Evolutionary conservation across 1,284 basidiomycete genomes (phyloP).

Genomic region (Heterobasidion irregulare): DNA sequence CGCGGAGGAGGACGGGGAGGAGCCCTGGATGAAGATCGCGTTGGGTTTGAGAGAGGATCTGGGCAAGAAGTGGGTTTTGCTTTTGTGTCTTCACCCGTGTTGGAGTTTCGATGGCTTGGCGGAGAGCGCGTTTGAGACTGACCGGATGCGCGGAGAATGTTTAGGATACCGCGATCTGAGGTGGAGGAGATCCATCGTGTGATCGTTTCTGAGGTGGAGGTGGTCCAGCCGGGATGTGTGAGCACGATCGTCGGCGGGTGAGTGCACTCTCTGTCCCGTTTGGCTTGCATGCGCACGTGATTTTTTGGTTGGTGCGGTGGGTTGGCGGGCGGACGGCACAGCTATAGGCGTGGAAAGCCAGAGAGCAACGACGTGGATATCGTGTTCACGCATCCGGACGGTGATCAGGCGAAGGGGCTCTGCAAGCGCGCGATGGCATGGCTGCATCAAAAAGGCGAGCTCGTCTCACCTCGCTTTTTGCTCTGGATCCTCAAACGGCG

Average conservation of each 20-base stretch:
- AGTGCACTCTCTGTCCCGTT: slow-evolving; percentile 14
- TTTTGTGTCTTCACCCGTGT: background rate
- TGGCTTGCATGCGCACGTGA: background rate
- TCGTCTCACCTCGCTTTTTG: background rate
- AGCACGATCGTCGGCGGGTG: slow-evolving; percentile 69
- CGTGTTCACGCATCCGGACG: slow-evolving; percentile 61
- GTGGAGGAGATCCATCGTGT: slow-evolving; percentile 56
- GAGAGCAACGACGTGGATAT: slow-evolving; percentile 76
- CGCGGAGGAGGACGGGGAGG: slow-evolving; percentile 3
- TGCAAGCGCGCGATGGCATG: slow-evolving; percentile 41
- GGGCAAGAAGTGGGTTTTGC: slow-evolving; percentile 20
- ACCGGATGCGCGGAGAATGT: background rate
- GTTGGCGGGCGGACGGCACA: slow-evolving; percentile 16
- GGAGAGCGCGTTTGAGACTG: background rate
- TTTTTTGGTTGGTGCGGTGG: background rate
- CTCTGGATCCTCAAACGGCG: background rate
- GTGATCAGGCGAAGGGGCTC: slow-evolving; percentile 38
- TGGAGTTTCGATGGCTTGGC: background rate
- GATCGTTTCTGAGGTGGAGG: slow-evolving; percentile 49
- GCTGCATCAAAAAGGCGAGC: slow-evolving; percentile 44
- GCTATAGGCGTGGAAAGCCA: slow-evolving; percentile 69
- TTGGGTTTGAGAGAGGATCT: slow-evolving; percentile 46
- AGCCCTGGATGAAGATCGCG: slow-evolving; percentile 36
- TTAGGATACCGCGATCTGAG: slow-evolving; percentile 56
- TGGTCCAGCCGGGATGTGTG: slow-evolving; percentile 49